Percentiles rank a stretch among this genome's conserved stretches.
Evolutionary conservation across 148 eudicot genomes (phyloP).

Genomic region (Cornus kousa): DNA sequence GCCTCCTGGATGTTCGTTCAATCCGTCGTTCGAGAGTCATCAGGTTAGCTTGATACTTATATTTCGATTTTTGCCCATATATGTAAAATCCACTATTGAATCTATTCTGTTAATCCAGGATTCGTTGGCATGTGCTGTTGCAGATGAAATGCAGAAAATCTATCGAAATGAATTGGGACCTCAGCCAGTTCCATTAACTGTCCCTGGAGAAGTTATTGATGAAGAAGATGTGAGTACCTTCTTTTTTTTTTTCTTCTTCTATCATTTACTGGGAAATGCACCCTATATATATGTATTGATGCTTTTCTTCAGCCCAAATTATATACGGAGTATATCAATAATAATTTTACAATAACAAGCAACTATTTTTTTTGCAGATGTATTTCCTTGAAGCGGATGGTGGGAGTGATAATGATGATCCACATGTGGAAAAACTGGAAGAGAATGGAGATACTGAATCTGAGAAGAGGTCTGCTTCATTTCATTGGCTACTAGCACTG

Average conservation of each 20-base stretch:
- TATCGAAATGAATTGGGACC: slow-evolving; percentile 79
- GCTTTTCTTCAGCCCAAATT: neutral
- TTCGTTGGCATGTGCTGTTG: slow-evolving; percentile 84
- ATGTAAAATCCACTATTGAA: neutral
- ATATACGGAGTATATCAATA: neutral
- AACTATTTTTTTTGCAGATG: slow-evolving; percentile 37
- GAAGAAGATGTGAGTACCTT: slow-evolving; percentile 81
- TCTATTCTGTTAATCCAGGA: slow-evolving; percentile 41
- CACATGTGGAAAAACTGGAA: slow-evolving; percentile 33
- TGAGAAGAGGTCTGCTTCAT: slow-evolving; percentile 54
- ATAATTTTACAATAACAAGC: neutral
- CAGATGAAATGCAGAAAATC: slow-evolving; percentile 92
- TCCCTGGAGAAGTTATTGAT: slow-evolving; percentile 63
- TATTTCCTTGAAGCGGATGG: slow-evolving; percentile 83
- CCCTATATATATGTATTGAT: neutral
- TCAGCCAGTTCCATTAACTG: slow-evolving; percentile 68
- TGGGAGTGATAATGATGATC: slow-evolving; percentile 58
- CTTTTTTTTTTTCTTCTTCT: slow-evolving; percentile 2
- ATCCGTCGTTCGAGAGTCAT: slow-evolving; percentile 76
- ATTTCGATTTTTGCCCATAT: neutral
- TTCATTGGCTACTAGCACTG: neutral
- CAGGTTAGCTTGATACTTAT: slow-evolving; percentile 46
- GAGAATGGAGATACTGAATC: slow-evolving; percentile 30
- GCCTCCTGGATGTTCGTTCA: slow-evolving; percentile 89
- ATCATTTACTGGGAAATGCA: neutral